These are phyloP conservation scores for Rhizopogon salebrosus DNA, from an alignment of 768 basidiomycete genomes.

Conservation along the genomic window DNA sequence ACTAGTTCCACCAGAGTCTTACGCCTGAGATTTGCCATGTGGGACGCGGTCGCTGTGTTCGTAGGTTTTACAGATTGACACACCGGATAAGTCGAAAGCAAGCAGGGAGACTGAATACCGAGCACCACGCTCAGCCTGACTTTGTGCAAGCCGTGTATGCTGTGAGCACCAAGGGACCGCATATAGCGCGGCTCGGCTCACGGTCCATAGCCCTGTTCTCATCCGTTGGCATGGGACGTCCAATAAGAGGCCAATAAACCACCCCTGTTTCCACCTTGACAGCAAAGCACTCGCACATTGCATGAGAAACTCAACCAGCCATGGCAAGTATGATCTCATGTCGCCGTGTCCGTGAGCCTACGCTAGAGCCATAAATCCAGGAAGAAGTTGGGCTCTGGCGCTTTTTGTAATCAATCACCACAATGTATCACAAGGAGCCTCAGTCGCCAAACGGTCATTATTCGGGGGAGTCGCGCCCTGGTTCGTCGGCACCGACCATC, in stretches of 20 bases:
- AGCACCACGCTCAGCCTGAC: not conserved
- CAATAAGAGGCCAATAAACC: not conserved
- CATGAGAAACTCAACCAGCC: constrained; percentile 3
- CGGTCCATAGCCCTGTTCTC: constrained; percentile 1
- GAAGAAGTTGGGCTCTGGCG: not conserved
- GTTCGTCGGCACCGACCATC: constrained; percentile 15
- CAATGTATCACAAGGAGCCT: constrained; percentile 2
- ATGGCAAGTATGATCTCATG: constrained; percentile 5
- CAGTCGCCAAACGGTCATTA: not conserved
- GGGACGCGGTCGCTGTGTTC: too few species aligned
- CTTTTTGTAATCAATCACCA: not conserved
- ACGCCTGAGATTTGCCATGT: too few species aligned
- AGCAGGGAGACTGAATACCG: not conserved
- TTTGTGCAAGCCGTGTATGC: too few species aligned
- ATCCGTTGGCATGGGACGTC: constrained; percentile 5
- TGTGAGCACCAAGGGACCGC: not conserved
- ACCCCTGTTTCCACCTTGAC: not conserved
- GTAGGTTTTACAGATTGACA: too few species aligned
- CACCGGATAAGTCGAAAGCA: too few species aligned
- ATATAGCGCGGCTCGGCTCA: constrained; percentile 2
- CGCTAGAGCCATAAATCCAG: constrained; percentile 6
- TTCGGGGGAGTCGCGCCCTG: constrained; percentile 3
- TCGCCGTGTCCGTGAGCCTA: constrained; percentile 6
- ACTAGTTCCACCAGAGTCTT: too few species aligned
- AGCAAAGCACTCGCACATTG: constrained; percentile 6